Evolutionary conservation across 2,329 filamentous ascomycete species (phyloP).

Genomic region (Alternaria hordeiaustralica): DNA sequence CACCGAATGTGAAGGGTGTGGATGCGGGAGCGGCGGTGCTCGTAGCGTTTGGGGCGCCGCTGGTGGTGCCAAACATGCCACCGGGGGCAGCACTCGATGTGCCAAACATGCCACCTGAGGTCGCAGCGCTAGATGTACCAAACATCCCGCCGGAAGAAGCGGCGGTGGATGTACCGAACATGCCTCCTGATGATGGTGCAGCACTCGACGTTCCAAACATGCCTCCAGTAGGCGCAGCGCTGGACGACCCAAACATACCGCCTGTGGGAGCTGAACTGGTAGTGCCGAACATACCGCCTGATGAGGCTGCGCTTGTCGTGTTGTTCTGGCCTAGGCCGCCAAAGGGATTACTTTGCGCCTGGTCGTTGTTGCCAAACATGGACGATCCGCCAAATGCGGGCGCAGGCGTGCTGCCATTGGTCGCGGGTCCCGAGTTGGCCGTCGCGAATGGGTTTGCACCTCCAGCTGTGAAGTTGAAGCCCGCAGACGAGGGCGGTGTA

Average conservation of each 20-base stretch:
- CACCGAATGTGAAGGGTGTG: conserved; percentile 25
- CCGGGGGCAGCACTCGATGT: conserved; percentile 20
- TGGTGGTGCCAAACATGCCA: conserved; percentile 20
- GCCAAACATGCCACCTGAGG: conserved; percentile 24
- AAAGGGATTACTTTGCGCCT: conserved; percentile 29
- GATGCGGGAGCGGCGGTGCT: conserved; percentile 23
- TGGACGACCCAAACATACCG: conserved; percentile 6
- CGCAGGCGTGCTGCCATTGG: conserved; percentile 28
- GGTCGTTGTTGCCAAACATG: conserved; percentile 18
- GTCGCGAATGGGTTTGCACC: conserved; percentile 32
- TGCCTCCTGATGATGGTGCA: neutral
- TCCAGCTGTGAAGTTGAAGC: conserved; percentile 38
- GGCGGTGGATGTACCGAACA: conserved; percentile 1
- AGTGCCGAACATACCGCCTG: conserved; percentile 5
- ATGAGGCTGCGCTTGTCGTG: conserved; percentile 5
- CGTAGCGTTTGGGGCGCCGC: conserved; percentile 17
- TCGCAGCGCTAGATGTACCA: conserved; percentile 14
- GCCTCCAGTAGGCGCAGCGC: conserved; percentile 12
- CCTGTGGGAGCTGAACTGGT: conserved; percentile 2
- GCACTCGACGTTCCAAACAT: conserved; percentile 12
- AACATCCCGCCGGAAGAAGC: conserved; percentile 16
- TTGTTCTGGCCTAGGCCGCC: conserved; percentile 26
- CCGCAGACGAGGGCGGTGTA: conserved; percentile 26
- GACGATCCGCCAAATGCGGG: conserved; percentile 27
- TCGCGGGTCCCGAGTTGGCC: conserved; percentile 20